Evolutionary conservation across 805 yeast species (phyloP), one percentile per base, ranked within the genome.

Genomic region (Komagataella pseudopastoris): DNA sequence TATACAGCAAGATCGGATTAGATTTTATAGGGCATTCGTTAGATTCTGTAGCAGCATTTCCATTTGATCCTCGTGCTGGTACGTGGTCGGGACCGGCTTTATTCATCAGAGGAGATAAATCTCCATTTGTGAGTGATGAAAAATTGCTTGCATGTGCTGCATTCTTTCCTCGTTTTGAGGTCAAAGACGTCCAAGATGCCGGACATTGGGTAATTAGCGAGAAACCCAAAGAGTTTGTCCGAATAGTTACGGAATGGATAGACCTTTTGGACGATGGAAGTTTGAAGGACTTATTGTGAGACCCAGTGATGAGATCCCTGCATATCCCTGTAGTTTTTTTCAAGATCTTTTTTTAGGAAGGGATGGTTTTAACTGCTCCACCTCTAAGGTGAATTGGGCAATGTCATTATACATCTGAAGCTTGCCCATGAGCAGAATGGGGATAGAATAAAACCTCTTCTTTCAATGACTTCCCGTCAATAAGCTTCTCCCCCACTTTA

Each of bases 161-260:
- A 52, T 86, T 77, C 60, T 91, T 88, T 67, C 97, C 97, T 0
- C 70, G 72, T 23, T 88, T 88, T 60, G 85, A 80, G 54, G 67
- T 86, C 12, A 71, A 77, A 47, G 96, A 85, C 60, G 70, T 93
- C 22, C 39, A 30, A 8, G 83, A 87, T 17, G 78, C 90, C 0
- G 96, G 96, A 1, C 99, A 91, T 65, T 91, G 97, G 96, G 77
- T 90, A 14, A 88, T 88, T 56, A 79, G 88, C 45, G 97, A 91
- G 61, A 83, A 84, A 57, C 96, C 98, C 0, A 58, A 70, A 6
- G 95, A 83, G 60, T 88, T 91, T 56, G 70, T 87, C 22, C 77
- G 72, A 3, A 66, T 69, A 6, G 78, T 86, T 14, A 72, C 71
- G 24, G 84, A 83, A 24, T 90, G 81, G 67, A 71, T 88, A 45